Conservation (phyloP, 1,139 yeast genomes). For the Yamadazyma jaroonii region DNA sequence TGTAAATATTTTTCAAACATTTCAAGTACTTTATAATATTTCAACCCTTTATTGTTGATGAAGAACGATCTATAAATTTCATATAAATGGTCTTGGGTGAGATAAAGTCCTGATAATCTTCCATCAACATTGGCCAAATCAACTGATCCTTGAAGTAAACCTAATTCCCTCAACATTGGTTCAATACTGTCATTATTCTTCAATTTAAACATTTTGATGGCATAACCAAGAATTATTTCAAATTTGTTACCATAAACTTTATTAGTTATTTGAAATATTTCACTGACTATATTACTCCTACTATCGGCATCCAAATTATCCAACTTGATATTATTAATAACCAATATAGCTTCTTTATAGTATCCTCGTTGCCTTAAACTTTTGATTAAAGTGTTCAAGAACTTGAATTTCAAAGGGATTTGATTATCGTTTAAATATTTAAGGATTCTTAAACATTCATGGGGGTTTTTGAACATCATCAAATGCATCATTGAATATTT, state of each 20-base stretch:
- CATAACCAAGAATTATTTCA: slow-evolving; percentile 37
- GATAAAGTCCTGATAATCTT: slow-evolving; percentile 22
- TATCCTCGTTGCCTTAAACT: slow-evolving; percentile 27
- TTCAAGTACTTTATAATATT: slow-evolving; percentile 3
- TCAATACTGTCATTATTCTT: slow-evolving; percentile 10
- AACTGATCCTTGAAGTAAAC: slow-evolving; percentile 25
- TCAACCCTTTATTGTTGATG: neutral
- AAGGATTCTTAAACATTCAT: slow-evolving; percentile 31
- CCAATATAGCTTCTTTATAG: slow-evolving; percentile 33
- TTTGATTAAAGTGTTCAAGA: slow-evolving; percentile 25
- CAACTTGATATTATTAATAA: slow-evolving; percentile 32
- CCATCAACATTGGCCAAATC: slow-evolving; percentile 20
- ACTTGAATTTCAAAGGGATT: slow-evolving; percentile 24
- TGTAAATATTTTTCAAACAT: slow-evolving; percentile 6
- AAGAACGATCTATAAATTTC: slow-evolving; percentile 22
- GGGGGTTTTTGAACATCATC: slow-evolving; percentile 38
- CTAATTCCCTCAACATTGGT: slow-evolving; percentile 23
- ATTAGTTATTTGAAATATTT: slow-evolving; percentile 32
- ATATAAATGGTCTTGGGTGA: slow-evolving; percentile 23
- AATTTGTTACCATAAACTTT: slow-evolving; percentile 32
- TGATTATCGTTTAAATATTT: slow-evolving; percentile 31
- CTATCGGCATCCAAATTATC: slow-evolving; percentile 19
- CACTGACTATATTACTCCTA: slow-evolving; percentile 21
- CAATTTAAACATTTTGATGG: slow-evolving; percentile 25
- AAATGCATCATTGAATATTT: slow-evolving; percentile 29